Evolutionary conservation across 495 filamentous ascomycete genomes (phyloP).

Genomic region (Physcia stellaris): DNA sequence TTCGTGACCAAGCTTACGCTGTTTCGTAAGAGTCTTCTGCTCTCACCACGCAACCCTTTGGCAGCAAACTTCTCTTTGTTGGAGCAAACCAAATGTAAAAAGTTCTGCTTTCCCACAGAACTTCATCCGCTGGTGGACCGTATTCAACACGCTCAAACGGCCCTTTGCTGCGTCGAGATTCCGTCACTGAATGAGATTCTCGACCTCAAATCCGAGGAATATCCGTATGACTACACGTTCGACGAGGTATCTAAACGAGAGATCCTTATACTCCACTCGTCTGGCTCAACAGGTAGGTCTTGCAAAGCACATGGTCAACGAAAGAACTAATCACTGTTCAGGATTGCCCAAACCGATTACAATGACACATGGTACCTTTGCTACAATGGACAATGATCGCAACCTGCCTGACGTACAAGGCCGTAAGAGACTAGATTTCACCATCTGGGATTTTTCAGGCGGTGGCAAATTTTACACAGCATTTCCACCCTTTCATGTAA

Average conservation of each 20-base stretch:
- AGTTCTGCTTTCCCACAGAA: constrained; percentile 3
- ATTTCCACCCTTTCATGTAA: too few species aligned
- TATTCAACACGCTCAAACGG: constrained; percentile 1
- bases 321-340: too few species aligned
- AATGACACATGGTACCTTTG: constrained; percentile 16
- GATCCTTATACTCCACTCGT: constrained; percentile 27
- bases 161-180: constrained; percentile 9
- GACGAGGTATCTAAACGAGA: constrained; percentile 18
- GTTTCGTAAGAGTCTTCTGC: constrained; percentile 19
- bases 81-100: constrained; percentile 21
- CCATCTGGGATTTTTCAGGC: too few species aligned
- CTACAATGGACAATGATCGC: constrained; percentile 7
- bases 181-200: constrained; percentile 8
- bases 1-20: constrained; percentile 5
- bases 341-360: constrained; percentile 31
- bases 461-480: too few species aligned
- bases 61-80: constrained; percentile 27
- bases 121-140: constrained; percentile 1
- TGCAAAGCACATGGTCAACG: too few species aligned
- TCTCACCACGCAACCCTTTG: constrained; percentile 26
- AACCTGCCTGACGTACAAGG: constrained; percentile 3
- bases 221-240: constrained; percentile 21
- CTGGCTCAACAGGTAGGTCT: constrained; percentile 31
- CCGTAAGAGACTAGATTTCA: too few species aligned
- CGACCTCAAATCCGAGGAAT: constrained; percentile 12